Conservation (phyloP, 495 filamentous ascomycete genomes). For the Xylaria longipes region DNA sequence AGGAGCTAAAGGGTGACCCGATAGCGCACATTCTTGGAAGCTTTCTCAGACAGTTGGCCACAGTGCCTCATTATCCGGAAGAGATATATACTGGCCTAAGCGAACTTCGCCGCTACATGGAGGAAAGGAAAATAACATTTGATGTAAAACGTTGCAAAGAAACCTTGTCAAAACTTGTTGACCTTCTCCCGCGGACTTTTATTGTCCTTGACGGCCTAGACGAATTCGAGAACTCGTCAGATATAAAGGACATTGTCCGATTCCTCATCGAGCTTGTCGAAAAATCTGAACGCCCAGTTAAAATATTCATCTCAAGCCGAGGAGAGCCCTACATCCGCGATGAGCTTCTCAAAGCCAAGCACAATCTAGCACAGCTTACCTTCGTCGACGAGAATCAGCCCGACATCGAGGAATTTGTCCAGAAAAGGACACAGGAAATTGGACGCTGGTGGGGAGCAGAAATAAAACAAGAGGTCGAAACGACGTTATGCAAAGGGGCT, state of each 20-base stretch:
- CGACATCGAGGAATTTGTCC: not conserved
- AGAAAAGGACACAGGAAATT: not conserved
- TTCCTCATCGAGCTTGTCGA: slow-evolving; percentile 30
- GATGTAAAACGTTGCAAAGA: not conserved
- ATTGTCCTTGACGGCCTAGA: slow-evolving; percentile 4
- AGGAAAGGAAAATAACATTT: not conserved
- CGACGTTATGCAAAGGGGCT: slow-evolving; percentile 13
- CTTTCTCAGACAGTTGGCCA: slow-evolving; percentile 45
- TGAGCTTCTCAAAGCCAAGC: not conserved
- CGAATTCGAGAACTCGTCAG: not conserved
- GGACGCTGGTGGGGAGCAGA: not conserved
- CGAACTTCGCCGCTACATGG: not conserved
- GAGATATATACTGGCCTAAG: not conserved
- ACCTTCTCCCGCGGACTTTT: not conserved
- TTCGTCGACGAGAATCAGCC: not conserved
- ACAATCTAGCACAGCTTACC: not conserved
- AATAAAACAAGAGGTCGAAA: not conserved
- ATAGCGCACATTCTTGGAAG: slow-evolving; percentile 38
- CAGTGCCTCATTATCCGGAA: slow-evolving; percentile 4
- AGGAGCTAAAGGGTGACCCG: slow-evolving; percentile 31
- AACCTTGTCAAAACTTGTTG: not conserved
- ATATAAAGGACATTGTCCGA: slow-evolving; percentile 12
- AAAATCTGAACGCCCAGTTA: slow-evolving; percentile 39
- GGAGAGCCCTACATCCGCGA: slow-evolving; percentile 41
- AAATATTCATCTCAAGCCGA: slow-evolving; percentile 53